Evolutionary conservation across 1,284 basidiomycete genomes (phyloP).

Genomic region (Naganishia sp.): DNA sequence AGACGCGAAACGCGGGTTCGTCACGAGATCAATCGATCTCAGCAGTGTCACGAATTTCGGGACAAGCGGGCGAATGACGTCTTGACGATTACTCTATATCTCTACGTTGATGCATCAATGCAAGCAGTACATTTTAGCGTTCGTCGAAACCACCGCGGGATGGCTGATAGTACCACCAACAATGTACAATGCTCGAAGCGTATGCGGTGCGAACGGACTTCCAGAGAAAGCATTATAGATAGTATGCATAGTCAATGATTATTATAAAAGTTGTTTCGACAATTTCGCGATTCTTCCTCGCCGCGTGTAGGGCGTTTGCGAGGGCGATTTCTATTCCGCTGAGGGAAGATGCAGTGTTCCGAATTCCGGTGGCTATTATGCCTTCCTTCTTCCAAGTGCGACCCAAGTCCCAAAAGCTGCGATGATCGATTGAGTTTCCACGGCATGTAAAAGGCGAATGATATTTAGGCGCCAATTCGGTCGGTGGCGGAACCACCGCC

Average conservation of each 20-base stretch:
- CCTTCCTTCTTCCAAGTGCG: neutral
- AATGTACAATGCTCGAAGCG: no score
- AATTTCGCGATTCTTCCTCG: neutral
- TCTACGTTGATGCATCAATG: neutral
- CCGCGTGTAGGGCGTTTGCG: neutral
- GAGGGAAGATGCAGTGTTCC: neutral
- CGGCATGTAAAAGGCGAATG: neutral
- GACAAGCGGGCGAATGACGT: conserved; percentile 11
- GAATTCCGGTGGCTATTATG: neutral
- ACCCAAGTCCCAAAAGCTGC: neutral
- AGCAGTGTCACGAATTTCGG: conserved; percentile 1
- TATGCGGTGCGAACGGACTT: no score
- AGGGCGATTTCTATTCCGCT: conserved; percentile 1
- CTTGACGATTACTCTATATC: neutral
- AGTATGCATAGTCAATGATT: neutral
- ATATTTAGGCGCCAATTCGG: conserved; percentile 36
- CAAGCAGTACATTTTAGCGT: no score
- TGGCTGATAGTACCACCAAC: no score
- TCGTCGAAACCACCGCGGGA: no score
- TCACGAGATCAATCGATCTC: conserved; percentile 1
- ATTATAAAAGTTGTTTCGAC: conserved; percentile 7
- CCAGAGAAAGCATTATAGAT: neutral
- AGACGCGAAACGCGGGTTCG: neutral
- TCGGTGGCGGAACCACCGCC: conserved; percentile 41
- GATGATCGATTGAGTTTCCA: neutral